Evolutionary conservation across 2,329 filamentous ascomycete species (phyloP), one percentile per base, ranked within the genome.

Genomic region (Phaeosphaeria sp.): DNA sequence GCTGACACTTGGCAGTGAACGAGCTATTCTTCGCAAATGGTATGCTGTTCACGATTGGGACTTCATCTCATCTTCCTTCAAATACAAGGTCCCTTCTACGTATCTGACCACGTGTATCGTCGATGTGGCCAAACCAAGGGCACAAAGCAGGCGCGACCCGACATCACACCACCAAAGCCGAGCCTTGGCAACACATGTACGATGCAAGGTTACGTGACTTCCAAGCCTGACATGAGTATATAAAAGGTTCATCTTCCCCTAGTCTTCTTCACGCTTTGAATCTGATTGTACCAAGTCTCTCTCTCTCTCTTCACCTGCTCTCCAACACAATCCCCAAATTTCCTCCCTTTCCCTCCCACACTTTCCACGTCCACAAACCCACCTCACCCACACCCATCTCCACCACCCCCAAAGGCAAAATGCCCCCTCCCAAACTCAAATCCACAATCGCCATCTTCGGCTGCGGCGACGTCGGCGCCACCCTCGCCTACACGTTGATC

Each of bases 401-500:
- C n/a, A n/a, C n/a, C n/a, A n/a, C n/a, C n/a, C n/a, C n/a, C n/a
- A n/a, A n/a, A n/a, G n/a, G 3, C 56, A 52, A 15, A 25, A 72
- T 73, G 70, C 8, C 65, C 3, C 60, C 66, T 13, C 72, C 66
- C 5, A 72, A 69, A 46, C 69, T 76, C 51, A 75, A 74, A 55
- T 74, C 72, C 22, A 71, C 62, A 53, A 82, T 85, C 57, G 82
- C 82, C 20, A 80, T 86, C 50, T 72, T 86, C 13, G 83, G 83
- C 27, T 81, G 79, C 20, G 83, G 83, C 51, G 78, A 82, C 57
- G 83, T 85, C 20, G 83, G 83, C 43, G 79, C 79, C 15, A 83
- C 82, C 2, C 79, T 82, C 49, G 83, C 83, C 21, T 83, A 83
- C 61, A 80, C 81, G 4, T 77, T 86, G 2, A 80, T 85, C 55